Base-by-base conservation (phyloP, 768 basidiomycete genomes). In the Stropharia rugosoannulata region DNA sequence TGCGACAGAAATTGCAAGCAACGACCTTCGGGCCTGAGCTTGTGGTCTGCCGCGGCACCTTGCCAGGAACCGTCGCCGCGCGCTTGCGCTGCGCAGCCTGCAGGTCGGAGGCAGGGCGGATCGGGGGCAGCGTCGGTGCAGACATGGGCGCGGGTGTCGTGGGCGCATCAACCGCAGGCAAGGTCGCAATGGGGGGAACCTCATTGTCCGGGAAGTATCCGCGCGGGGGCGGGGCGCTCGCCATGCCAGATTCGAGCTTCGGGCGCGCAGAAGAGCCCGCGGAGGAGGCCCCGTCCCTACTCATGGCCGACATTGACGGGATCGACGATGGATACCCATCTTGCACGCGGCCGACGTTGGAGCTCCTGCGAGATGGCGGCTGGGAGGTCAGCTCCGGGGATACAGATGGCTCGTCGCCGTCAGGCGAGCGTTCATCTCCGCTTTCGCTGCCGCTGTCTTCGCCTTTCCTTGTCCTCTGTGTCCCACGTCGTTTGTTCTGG, bases 1-100 rank as follows among this genome's bases (percentile, higher is more conserved):
- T 89, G 76, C 91, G 82, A 71, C 91, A 93, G 67, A 90, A 90
- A 70, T 93, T 91, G 72, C 91, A 93, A 13, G 91, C 91, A 19
- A 93, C 90, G 11, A 92, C 87, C 66, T 93, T 93, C 44, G 90
- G 89, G 10, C 90, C 90, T 49, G 88, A 88, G 55, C 78, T 85
- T 36, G 83, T 82, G 47, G 77, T 71, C 63, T 80, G 78, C 59
- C 85, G 82, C 51, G 73, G 76, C 55, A 72, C 80, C 64, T 85
- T 86, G 39, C 81, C 85, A 44, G 84, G 84, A 11, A 87, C 79
- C 7, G 88, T 87, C 7, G 86, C 81, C 12, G 87, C 81, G 47
- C 89, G 83, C 66, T 84, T 85, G 63, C 89, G 75, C 69, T 84
- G 84, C 25, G 83, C 81, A 51, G 85, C 81, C 67, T 86, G 84